Evolutionary conservation across 352 stramenopile genomes (phyloP), one percentile per base, ranked within the genome.

Genomic region (Globisporangium ultimum): DNA sequence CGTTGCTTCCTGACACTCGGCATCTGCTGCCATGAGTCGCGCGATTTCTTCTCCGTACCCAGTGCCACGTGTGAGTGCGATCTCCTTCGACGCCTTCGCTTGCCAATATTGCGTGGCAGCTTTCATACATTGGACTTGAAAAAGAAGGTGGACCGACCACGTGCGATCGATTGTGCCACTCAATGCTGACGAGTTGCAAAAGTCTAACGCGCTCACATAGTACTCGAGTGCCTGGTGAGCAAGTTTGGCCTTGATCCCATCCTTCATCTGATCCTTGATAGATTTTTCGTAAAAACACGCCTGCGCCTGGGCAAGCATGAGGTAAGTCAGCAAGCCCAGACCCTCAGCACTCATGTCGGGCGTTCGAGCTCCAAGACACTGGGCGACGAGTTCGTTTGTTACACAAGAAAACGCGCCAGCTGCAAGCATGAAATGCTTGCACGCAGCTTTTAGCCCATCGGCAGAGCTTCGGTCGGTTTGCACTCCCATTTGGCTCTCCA

Each of bases 241-340:
- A 18, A 95, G 68, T 57, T 93, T 95, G 20, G 86, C 74, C 70
- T 93, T 91, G 58, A 96, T 81, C 12, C 62, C 74, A 58, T 91
- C 74, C 47, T 91, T 91, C 76, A 91, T 88, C 53, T 84, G 70
- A 66, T 97, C 89, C 52, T 92, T 93, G 32, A 97, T 89, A 18
- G 88, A 80, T 63, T 97, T 97, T 62, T 97, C 87, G 63, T 96
- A 97, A 55, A 96, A 96, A 54, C 88, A 96, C n/a, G 87, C 87
- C 59, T 95, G 86, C 21, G 84, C 84, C 64, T 95, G 86, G 15
- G 84, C 86, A 17, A 95, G 70, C 84, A 95, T 92, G 51, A 95
- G 70, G 47, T 75, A 66, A 34, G 64, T 73, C 14, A 91, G 70
- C 55, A 95, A 72, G n/a, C 70, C 67, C n/a, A 93, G 74, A 1